phyloP scores from a whole-genome alignment of 208 protist genomes.

The Crithidia mellificae region DNA sequence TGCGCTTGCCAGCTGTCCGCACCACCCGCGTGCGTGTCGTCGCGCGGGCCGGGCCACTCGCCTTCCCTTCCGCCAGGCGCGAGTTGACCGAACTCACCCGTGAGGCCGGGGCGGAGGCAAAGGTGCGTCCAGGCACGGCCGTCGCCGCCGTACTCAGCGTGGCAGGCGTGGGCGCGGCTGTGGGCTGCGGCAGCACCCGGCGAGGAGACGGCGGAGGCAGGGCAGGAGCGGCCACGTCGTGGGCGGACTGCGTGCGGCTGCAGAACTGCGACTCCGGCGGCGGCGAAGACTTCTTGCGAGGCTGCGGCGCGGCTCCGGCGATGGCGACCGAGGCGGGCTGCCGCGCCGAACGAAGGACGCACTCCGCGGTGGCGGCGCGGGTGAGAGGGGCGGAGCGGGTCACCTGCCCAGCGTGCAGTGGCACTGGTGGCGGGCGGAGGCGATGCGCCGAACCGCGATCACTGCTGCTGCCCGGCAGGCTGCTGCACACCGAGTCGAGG shows the following conservation, averaged over 20 bases:
- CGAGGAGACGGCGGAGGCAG: constrained; percentile 4
- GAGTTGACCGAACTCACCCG: constrained; percentile 44
- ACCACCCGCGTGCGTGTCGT: constrained; percentile 13
- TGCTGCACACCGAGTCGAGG: constrained; percentile 22
- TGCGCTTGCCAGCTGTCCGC: constrained; percentile 17
- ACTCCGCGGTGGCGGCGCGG: constrained; percentile 12
- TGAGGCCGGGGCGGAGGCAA: constrained; percentile 30
- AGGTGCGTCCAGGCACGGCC: neutral
- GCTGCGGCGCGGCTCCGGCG: neutral
- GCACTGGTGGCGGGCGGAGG: constrained; percentile 9
- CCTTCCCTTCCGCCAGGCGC: constrained; percentile 13
- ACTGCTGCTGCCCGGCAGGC: constrained; percentile 17
- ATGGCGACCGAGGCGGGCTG: too few species aligned
- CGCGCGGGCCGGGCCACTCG: neutral
- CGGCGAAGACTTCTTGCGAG: constrained; percentile 3
- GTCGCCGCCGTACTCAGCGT: too few species aligned
- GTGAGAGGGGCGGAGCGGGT: neutral
- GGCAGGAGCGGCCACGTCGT: constrained; percentile 1
- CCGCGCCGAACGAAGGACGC: neutral
- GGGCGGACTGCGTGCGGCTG: constrained; percentile 15
- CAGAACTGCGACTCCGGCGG: constrained; percentile 11
- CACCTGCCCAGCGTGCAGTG: constrained; percentile 6
- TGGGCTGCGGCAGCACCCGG: neutral
- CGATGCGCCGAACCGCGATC: constrained; percentile 11
- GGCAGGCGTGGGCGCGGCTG: neutral